Base-by-base conservation (phyloP, 176 grass and related monocot species). In the Carex parvula region DNA sequence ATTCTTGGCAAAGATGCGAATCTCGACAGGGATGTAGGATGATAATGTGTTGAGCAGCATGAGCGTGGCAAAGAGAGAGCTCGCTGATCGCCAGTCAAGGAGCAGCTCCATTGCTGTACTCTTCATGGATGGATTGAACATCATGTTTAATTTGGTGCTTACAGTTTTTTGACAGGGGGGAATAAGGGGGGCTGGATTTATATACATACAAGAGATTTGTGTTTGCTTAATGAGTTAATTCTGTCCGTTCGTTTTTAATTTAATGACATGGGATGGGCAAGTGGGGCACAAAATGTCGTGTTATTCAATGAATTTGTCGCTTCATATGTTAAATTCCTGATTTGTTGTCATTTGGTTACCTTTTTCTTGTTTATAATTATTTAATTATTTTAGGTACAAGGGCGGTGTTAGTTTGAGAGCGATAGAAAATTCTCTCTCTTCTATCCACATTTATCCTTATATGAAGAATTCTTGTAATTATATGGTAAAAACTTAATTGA, bases 11-110 rank as follows among this genome's bases (percentile, higher is more conserved):
- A 71, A 87, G 0, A 2, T 2, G 65, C 89, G 70, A 7, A 81
- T 53, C 85, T 97, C 94, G 71, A 84, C 55, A 18, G 92, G 92
- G 1, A 97, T 84, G 85, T 89, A 79, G 85, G 90, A 80, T 0
- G 74, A 75, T 18, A 91, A 92, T 0, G 92, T 92, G 35, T 89
- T 87, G 46, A 94, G 35, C 64, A 97, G 82, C 87, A 97, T 80
- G 6, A 92, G 1, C 1, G 89, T 92, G 0, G 92, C 94, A 3
- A 94, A 52, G 0, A 97, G 58, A 0, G 92, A 94, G 22, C 94
- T 88, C 14, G 94, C 82, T 26, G 92, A 87, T 8, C 85, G 79
- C 92, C 90, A 97, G 83, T 91, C 90, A 4, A 92, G 66, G 0
- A 88, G 0, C 88, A 90, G 78, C 77, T 91, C 94, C 89, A 88